Base-by-base conservation (phyloP, 192 early-diverging fungal genomes). In the Backusella circina region DNA sequence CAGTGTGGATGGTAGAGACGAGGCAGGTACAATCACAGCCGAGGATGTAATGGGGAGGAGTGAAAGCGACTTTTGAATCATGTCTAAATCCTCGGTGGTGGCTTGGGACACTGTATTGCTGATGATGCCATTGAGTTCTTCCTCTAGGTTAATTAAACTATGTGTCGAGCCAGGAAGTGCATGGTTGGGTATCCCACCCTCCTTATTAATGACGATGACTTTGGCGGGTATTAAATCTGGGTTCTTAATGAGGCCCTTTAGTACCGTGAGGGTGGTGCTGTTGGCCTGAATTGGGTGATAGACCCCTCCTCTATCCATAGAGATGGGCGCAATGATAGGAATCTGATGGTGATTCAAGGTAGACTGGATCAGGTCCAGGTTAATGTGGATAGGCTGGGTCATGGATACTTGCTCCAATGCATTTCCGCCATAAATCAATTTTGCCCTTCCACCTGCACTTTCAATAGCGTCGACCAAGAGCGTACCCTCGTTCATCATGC, bases 81-180 rank as follows among this genome's bases (percentile, higher is more conserved):
- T 87, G 47, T 85, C 66, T 6, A 95, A 81, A 28, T 89, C 85
- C 18, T 84, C 75, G 65, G 66, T 78, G 67, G 2, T 51, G 21
- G 39, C 16, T 41, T n/a, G n/a, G 23, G 74, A 13, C 67, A 86
- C 86, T 3, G 35, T 72, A 3, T 78, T 67, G 0, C 82, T 44
- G 18, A 96, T 86, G 5, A 96, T 86, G 5, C 80, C 74, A 8
- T 76, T 78, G 74, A 88, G 93, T 79, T 96, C 95, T 71, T 94
- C 91, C 73, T 91, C 85, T 13, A 96, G 84, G 71, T 96, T 97
- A 28, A 96, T 84, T 51, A 97, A 89, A 69, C 93, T 86, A 47
- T 91, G 91, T 1, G 86, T 84, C 21, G 84, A 82, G 1, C 88
- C 84, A 16, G 73, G 74, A 9, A 67, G 70, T 74, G 84, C 85